A percentile compares a stretch with the other conserved stretches of the same genome.
phyloP scores from a whole-genome alignment of 129 eudicot species.

The Centella asiatica region DNA sequence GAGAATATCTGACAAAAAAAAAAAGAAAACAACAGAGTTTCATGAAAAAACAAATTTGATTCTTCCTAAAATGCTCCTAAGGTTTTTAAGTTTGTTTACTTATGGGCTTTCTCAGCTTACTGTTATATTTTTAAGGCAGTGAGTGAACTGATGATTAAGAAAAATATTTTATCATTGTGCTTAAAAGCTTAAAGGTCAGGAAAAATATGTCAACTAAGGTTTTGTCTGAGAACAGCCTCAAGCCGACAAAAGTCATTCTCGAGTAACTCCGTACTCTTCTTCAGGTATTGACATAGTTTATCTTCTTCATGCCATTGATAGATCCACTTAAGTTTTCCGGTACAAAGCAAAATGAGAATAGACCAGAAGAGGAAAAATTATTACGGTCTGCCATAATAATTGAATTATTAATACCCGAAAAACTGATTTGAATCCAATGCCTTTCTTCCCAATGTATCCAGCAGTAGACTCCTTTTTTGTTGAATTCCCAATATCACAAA shows the following conservation, averaged over 20 bases:
- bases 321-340: background rate
- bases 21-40: background rate
- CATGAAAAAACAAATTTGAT: background rate
- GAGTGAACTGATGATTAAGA: no score
- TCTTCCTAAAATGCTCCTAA: background rate
- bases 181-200: background rate
- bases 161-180: no score
- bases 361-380: background rate
- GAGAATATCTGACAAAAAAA: no score
- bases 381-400: background rate
- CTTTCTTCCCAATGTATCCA: conserved; percentile 97
- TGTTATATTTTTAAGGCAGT: no score
- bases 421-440: conserved; percentile 97
- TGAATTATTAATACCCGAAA: conserved; percentile 55
- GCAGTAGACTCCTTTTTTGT: conserved; percentile 68
- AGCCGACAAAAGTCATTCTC: background rate
- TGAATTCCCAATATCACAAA: conserved; percentile 96
- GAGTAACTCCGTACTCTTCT: background rate
- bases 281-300: no score
- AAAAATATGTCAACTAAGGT: background rate
- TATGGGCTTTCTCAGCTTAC: no score
- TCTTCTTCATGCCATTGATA: background rate
- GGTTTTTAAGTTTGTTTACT: background rate
- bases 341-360: background rate
- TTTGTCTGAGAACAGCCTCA: no score